Evolutionary conservation across 257 asterid genomes (phyloP), one percentile per base, ranked within the genome.

Genomic region (Ligustrum vulgare): DNA sequence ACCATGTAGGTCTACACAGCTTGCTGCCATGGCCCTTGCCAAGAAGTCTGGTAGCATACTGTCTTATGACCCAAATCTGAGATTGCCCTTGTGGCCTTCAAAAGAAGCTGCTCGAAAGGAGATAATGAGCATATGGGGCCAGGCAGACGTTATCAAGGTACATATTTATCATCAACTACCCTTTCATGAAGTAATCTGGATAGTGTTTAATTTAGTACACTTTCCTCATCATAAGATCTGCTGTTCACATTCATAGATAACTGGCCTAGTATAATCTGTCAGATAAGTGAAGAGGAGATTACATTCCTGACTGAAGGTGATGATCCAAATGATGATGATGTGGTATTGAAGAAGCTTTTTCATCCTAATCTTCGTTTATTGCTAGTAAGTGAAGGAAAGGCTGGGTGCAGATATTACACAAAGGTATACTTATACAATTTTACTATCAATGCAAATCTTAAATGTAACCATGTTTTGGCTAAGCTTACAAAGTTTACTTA

Each of bases 81-180:
- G 99, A 72, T 80, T 94, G 81, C 88, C 96, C 13, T 82, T 94
- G 75, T 94, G 99, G 99, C 96, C 99, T 67, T 94, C 99, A 4
- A 88, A 81, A 74, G 91, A 87, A 47, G 96, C 96, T 77, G 99
- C 99, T 43, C 86, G 92, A 23, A 81, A 85, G 72, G 91, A 87
- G 75, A 92, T 94, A 75, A 89, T 87, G 96, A 78, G 91, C 25
- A 62, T 91, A 69, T 94, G 99, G 99, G 83, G 88, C 77, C 86
- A 79, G 82, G 96, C 97, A 68, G 97, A 94, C 73, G 82, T 94
- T 74, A 89, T 94, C 78, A 94, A 94, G 96, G 98, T 94, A 84
- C 16, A 0, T 25, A 10, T 60, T 25, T 51, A 51, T 51, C 62
- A 5, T n/a, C 7, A 2, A 22, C 35, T 39, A 31, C 15, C 39